phyloP scores from a whole-genome alignment of 805 yeast species.

The Cyberlindnera xishuangbannaensis region DNA sequence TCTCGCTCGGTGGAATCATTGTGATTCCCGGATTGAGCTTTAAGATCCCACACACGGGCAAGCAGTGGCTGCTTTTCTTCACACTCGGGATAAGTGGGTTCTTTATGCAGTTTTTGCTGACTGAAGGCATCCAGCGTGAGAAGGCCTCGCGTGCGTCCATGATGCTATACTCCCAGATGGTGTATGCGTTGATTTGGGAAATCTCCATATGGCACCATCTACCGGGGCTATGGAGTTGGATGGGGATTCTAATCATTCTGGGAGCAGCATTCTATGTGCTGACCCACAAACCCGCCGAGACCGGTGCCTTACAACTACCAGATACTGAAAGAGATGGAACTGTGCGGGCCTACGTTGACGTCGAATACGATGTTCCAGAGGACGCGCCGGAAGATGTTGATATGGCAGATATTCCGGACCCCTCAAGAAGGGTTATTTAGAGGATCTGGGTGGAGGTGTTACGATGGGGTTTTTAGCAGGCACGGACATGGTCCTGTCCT shows the following conservation, averaged over 20 bases:
- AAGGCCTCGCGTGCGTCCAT: slow-evolving; percentile 71
- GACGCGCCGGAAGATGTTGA: slow-evolving; percentile 2
- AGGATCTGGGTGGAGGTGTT: no score
- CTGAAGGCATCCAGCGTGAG: slow-evolving; percentile 81
- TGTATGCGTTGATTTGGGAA: slow-evolving; percentile 78
- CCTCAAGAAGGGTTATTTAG: slow-evolving; percentile 4
- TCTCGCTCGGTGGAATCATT: slow-evolving; percentile 47
- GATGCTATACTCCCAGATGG: slow-evolving; percentile 69
- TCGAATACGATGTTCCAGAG: slow-evolving; percentile 1
- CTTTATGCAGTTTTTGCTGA: slow-evolving; percentile 69
- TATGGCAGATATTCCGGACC: slow-evolving; percentile 3
- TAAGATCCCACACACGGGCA: slow-evolving; percentile 50
- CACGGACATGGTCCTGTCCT: neutral
- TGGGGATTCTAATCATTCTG: slow-evolving; percentile 66
- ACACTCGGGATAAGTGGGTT: slow-evolving; percentile 75
- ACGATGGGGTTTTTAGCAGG: neutral
- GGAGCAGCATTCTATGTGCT: slow-evolving; percentile 58
- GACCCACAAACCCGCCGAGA: slow-evolving; percentile 38
- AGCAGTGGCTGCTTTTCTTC: slow-evolving; percentile 62
- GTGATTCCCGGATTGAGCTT: slow-evolving; percentile 54
- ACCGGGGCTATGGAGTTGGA: slow-evolving; percentile 61
- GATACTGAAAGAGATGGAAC: slow-evolving; percentile 3
- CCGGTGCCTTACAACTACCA: neutral
- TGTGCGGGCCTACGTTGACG: neutral
- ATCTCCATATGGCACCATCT: slow-evolving; percentile 61